phyloP scores from a whole-genome alignment of 352 stramenopile species.

The Globisporangium okanoganense region DNA sequence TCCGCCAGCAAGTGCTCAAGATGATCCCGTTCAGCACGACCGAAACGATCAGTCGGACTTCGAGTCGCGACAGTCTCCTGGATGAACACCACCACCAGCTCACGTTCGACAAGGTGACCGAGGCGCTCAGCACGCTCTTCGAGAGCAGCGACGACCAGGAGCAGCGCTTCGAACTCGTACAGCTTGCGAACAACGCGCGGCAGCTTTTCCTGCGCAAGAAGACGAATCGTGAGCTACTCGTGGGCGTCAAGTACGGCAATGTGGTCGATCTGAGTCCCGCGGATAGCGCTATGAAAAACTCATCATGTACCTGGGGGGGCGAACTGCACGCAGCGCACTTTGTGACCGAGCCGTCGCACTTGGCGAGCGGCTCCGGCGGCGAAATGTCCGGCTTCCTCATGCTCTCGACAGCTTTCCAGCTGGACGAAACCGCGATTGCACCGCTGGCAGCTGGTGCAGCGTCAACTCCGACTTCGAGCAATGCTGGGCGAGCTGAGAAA shows the following conservation, averaged over 20 bases:
- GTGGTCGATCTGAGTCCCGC: constrained; percentile 21
- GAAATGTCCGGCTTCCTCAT: constrained; percentile 80
- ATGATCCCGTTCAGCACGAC: constrained; percentile 30
- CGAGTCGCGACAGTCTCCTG: neutral
- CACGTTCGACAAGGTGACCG: constrained; percentile 27
- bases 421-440: constrained; percentile 42
- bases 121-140: constrained; percentile 32
- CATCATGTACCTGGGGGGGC: neutral
- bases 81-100: constrained; percentile 12
- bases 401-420: constrained; percentile 42
- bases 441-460: constrained; percentile 8
- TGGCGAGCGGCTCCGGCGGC: constrained; percentile 28
- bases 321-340: constrained; percentile 31
- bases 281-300: neutral
- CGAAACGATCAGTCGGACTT: neutral
- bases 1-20: constrained; percentile 58
- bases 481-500: neutral
- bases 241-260: constrained; percentile 35
- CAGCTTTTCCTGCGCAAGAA: constrained; percentile 47
- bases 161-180: constrained; percentile 43
- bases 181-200: constrained; percentile 15
- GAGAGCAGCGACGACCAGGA: constrained; percentile 27
- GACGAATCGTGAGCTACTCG: constrained; percentile 38
- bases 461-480: neutral
- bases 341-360: constrained; percentile 47